Evolutionary conservation across 805 yeast genomes (phyloP).

Genomic region (Lachancea sp.): DNA sequence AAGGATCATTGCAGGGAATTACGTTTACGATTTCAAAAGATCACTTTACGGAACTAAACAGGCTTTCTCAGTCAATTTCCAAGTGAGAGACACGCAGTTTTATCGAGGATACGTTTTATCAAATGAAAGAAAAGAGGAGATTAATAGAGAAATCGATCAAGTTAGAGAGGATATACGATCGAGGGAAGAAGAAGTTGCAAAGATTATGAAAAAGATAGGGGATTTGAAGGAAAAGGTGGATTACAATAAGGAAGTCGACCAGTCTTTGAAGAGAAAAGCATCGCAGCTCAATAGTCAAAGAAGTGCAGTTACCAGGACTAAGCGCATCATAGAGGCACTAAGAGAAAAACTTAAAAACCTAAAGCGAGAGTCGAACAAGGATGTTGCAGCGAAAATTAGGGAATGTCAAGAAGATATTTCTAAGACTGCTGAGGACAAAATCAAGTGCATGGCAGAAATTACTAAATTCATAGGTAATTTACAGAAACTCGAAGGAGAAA

Average conservation of each 20-base stretch:
- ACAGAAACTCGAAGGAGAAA: constrained; percentile 24
- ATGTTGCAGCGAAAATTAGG: constrained; percentile 37
- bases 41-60: constrained; percentile 64
- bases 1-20: constrained; percentile 56
- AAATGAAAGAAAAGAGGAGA: constrained; percentile 19
- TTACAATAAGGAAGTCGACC: constrained; percentile 1
- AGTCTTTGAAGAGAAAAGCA: constrained; percentile 5
- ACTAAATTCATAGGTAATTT: constrained; percentile 19
- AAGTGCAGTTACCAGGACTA: constrained; percentile 20
- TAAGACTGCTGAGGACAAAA: constrained; percentile 18
- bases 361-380: constrained; percentile 37
- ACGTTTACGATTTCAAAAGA: constrained; percentile 42
- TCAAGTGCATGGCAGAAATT: constrained; percentile 20
- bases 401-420: constrained; percentile 31
- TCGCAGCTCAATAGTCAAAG: constrained; percentile 15
- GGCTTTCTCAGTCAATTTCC: constrained; percentile 33
- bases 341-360: constrained; percentile 31
- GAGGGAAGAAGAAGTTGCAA: constrained; percentile 7
- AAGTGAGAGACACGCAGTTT: constrained; percentile 17
- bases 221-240: constrained; percentile 16
- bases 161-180: constrained; percentile 12
- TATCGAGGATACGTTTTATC: constrained; percentile 24
- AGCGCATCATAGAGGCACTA: constrained; percentile 26
- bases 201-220: constrained; percentile 16
- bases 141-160: constrained; percentile 15